Conservation (phyloP, 2,329 filamentous ascomycete species). For the Aspergillus sp. region DNA sequence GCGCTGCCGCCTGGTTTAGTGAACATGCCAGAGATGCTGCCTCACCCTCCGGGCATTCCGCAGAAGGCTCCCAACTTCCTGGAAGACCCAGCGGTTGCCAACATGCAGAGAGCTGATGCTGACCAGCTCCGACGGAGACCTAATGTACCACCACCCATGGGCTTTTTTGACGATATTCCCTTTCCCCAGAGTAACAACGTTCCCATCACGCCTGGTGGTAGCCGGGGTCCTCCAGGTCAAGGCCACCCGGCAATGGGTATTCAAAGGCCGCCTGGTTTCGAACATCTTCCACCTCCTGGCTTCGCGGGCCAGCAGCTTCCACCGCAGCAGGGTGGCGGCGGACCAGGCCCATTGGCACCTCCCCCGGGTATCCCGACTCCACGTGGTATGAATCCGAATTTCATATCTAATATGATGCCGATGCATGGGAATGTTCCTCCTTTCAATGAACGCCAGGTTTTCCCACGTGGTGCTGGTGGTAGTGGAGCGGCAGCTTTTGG, state of each 20-base stretch:
- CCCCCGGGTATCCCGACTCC: constrained; percentile 34
- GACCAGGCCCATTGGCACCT: constrained; percentile 25
- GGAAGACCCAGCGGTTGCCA: constrained; percentile 38
- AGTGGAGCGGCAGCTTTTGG: constrained; percentile 21
- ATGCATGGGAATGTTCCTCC: constrained; percentile 28
- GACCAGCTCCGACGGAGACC: constrained; percentile 30
- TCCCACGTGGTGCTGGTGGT: constrained; percentile 28
- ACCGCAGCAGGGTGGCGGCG: constrained; percentile 24
- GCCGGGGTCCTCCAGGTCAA: constrained; percentile 24
- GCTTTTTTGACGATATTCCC: constrained; percentile 36
- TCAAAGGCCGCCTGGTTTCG: constrained; percentile 38
- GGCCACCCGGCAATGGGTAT: constrained; percentile 31
- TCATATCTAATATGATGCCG: constrained; percentile 28
- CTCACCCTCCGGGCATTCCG: constrained; percentile 25
- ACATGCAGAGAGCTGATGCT: constrained; percentile 32
- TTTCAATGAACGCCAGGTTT: constrained; percentile 28
- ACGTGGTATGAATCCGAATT: constrained; percentile 31
- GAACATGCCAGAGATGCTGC: constrained; percentile 30
- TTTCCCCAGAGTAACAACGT: constrained; percentile 28
- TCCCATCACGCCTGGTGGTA: constrained; percentile 28
- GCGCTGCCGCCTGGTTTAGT: constrained; percentile 25
- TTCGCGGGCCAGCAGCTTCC: constrained; percentile 31
- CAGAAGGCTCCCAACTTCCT: constrained; percentile 33
- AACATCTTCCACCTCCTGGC: constrained; percentile 34
- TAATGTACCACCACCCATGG: constrained; percentile 30